Percentiles rank a stretch among this genome's conserved stretches.
Evolutionary conservation across 2,329 filamentous ascomycete genomes (phyloP).

Genomic region (Bisporella sp.): DNA sequence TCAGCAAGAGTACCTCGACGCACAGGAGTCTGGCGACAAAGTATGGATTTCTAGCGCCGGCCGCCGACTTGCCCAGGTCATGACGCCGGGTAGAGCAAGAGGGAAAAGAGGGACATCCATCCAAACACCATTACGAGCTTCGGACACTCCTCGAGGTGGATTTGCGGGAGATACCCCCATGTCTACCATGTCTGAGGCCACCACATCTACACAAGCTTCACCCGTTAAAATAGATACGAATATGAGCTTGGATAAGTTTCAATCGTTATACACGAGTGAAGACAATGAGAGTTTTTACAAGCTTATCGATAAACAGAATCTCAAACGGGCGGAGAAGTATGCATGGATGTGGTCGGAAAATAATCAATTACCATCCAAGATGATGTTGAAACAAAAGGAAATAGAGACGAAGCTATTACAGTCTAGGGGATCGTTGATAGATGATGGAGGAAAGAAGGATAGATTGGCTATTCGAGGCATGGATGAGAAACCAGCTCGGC

Average conservation of each 20-base stretch:
- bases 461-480: slow-evolving; percentile 58
- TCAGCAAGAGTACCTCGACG: slow-evolving; percentile 88
- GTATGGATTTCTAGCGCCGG: slow-evolving; percentile 83
- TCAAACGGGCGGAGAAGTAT: slow-evolving; percentile 76
- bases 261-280: slow-evolving; percentile 91
- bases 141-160: slow-evolving; percentile 54
- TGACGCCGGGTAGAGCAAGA: slow-evolving; percentile 64
- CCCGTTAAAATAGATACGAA: slow-evolving; percentile 58
- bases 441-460: slow-evolving; percentile 49
- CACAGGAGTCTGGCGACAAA: slow-evolving; percentile 76
- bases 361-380: slow-evolving; percentile 74
- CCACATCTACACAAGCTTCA: slow-evolving; percentile 30
- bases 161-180: slow-evolving; percentile 70
- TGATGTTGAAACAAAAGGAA: slow-evolving; percentile 62
- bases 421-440: slow-evolving; percentile 38
- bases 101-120: slow-evolving; percentile 27
- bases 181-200: slow-evolving; percentile 41
- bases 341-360: slow-evolving; percentile 86
- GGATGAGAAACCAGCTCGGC: slow-evolving; percentile 66
- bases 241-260: slow-evolving; percentile 78
- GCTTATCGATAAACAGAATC: slow-evolving; percentile 84
- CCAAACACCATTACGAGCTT: slow-evolving; percentile 25
- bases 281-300: slow-evolving; percentile 97
- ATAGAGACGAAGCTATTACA: slow-evolving; percentile 46
- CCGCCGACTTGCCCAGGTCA: slow-evolving; percentile 64